Percentiles rank a stretch among this genome's conserved stretches.
Evolutionary conservation across 2,329 filamentous ascomycete species (phyloP).

Genomic region (Thelonectria rubi): DNA sequence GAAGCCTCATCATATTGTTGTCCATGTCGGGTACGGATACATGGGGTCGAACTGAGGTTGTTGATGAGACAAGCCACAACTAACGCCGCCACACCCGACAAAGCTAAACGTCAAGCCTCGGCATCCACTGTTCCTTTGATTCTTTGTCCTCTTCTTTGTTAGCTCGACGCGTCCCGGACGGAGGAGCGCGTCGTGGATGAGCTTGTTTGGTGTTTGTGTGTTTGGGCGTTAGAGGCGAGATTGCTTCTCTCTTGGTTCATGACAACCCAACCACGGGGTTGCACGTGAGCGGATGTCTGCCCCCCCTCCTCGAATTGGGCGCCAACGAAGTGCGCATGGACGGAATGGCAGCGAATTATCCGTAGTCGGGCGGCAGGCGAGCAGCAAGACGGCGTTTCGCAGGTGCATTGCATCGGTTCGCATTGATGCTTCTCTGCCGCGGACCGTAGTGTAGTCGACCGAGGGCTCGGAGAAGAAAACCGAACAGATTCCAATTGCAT

Average conservation of each 20-base stretch:
- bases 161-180: constrained; percentile 17
- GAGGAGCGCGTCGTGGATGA: constrained; percentile 8
- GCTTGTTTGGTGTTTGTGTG: neutral
- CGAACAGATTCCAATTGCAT: too few relatives aligned
- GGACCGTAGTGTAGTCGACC: too few relatives aligned
- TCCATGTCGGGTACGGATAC: too few relatives aligned
- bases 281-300: neutral
- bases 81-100: constrained; percentile 16
- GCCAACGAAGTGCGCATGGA: constrained; percentile 1
- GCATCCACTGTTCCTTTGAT: constrained; percentile 10
- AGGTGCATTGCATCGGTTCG: constrained; percentile 41
- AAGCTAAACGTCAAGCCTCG: neutral
- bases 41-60: too few relatives aligned
- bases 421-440: constrained; percentile 8
- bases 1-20: neutral
- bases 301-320: constrained; percentile 19
- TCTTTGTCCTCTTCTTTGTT: constrained; percentile 8
- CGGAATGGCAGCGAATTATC: constrained; percentile 1
- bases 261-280: neutral
- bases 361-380: too few relatives aligned
- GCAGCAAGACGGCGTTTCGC: constrained; percentile 32
- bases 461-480: too few relatives aligned
- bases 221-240: neutral
- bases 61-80: constrained; percentile 14
- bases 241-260: neutral